phyloP scores from a whole-genome alignment of 495 filamentous ascomycete species.

The Elaphomyces granulatus region DNA sequence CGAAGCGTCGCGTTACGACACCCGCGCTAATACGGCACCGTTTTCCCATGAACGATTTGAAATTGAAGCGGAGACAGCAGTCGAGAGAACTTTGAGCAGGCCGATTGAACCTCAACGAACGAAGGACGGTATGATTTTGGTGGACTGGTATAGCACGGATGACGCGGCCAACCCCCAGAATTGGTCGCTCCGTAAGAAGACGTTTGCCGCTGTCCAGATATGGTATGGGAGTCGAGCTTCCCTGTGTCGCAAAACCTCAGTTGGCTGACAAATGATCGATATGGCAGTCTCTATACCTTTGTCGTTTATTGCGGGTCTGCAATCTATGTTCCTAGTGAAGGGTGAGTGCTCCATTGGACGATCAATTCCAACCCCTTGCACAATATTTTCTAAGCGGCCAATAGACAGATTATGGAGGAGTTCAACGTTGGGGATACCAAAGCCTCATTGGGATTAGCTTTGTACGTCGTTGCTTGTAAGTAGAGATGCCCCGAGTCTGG shows the following conservation, averaged over 20 bases:
- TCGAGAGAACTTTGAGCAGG: constrained; percentile 14
- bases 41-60: too few relatives aligned
- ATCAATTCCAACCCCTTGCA: too few relatives aligned
- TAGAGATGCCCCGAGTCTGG: constrained; percentile 1
- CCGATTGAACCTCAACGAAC: constrained; percentile 17
- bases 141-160: constrained; percentile 24
- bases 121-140: constrained; percentile 13
- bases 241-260: not conserved
- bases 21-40: too few relatives aligned
- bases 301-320: constrained; percentile 33
- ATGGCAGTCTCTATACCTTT: constrained; percentile 30
- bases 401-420: constrained; percentile 22
- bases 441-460: constrained; percentile 34
- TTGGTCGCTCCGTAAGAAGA: constrained; percentile 22
- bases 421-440: constrained; percentile 34
- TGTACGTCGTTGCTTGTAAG: constrained; percentile 35
- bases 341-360: too few relatives aligned
- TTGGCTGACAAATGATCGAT: too few relatives aligned
- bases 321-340: constrained; percentile 28
- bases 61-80: too few relatives aligned
- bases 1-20: too few relatives aligned
- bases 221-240: not conserved
- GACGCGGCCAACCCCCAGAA: constrained; percentile 30
- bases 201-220: constrained; percentile 18
- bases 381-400: too few relatives aligned